Conservation (phyloP, 176 grass and related monocot genomes). For the Alopecurus myosuroides region DNA sequence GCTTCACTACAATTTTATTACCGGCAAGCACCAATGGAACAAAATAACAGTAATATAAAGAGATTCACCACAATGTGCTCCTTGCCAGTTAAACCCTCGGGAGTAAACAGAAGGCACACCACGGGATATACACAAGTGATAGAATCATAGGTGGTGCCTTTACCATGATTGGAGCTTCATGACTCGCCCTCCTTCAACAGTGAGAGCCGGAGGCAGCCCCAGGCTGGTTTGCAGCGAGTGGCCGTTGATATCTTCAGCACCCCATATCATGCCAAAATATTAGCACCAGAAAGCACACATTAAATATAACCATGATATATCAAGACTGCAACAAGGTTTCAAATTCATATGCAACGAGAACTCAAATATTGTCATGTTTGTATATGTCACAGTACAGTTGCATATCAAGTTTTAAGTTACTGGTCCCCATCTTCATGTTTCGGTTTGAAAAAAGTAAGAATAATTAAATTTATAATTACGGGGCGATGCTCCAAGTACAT, state of each 20-base stretch:
- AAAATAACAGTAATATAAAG: neutral
- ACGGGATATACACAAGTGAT: neutral
- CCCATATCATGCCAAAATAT: slow-evolving; percentile 31
- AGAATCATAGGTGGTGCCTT: neutral
- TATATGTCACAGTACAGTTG: too few relatives aligned
- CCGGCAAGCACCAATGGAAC: neutral
- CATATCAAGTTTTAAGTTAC: too few relatives aligned
- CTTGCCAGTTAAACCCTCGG: neutral
- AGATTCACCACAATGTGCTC: neutral
- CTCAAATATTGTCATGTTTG: too few relatives aligned
- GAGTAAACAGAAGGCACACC: neutral
- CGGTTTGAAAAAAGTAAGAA: too few relatives aligned
- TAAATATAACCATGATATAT: too few relatives aligned
- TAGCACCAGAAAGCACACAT: too few relatives aligned
- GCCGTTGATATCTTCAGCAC: slow-evolving; percentile 79
- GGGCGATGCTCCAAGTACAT: too few relatives aligned
- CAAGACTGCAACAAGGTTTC: too few relatives aligned
- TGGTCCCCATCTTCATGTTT: too few relatives aligned
- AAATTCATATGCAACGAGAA: too few relatives aligned
- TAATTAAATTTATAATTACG: too few relatives aligned
- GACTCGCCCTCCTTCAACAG: slow-evolving; percentile 69
- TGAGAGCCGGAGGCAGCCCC: slow-evolving; percentile 69
- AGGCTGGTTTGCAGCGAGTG: slow-evolving; percentile 86
- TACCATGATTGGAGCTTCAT: slow-evolving; percentile 97
- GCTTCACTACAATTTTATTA: neutral